Base-by-base conservation (phyloP, 108 stramenopile species). In the Pseudonitzschia pungens region DNA sequence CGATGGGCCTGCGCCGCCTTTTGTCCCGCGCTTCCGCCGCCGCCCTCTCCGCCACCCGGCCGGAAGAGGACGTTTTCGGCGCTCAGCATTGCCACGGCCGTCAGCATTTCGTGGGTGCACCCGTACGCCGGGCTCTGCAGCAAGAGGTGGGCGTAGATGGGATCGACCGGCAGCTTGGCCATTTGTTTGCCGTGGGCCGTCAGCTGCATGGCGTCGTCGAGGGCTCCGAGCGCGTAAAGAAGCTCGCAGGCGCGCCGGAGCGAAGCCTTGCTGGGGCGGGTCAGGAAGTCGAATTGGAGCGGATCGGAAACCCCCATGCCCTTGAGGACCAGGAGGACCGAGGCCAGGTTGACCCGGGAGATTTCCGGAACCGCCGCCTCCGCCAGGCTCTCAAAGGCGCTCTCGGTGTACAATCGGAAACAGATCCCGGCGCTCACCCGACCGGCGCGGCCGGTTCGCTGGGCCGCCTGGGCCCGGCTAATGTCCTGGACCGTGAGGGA, bases 11-110 rank as follows among this genome's bases (percentile, higher is more conserved):
- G 84, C 63, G 90, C 92, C 63, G 91, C 88, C 71, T 84, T 87
- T 44, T 73, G 73, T 48, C 77, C 73, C 56, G 95, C 76, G 55
- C 87, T 86, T 62, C 86, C 91, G 29, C 82, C 81, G 65, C 81
- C 27, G 54, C 24, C 64, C 73, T 74, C 26, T 29, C 90, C 71
- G 63, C 94, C 88, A 77, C 92, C 87, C 59, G 97, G 98, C 26
- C 96, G 92, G 75, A 89, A 97, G 68, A 98, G 96, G 16, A 98
- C 76, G 77, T 96, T 96, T 70, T 97, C 97, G 40, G 96, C 96
- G 68, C 92, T 92, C 43, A 98, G 68, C 96, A 98, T 98, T 33
- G 97, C 83, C 31, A 98, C 96, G 1, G 89, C 92, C 27, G 97
- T 96, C 66, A 98, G 77, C 65, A 98, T 89, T 77, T 98, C 99